Conservation (phyloP, 208 protist species). For the Wallacemonas sp. region DNA sequence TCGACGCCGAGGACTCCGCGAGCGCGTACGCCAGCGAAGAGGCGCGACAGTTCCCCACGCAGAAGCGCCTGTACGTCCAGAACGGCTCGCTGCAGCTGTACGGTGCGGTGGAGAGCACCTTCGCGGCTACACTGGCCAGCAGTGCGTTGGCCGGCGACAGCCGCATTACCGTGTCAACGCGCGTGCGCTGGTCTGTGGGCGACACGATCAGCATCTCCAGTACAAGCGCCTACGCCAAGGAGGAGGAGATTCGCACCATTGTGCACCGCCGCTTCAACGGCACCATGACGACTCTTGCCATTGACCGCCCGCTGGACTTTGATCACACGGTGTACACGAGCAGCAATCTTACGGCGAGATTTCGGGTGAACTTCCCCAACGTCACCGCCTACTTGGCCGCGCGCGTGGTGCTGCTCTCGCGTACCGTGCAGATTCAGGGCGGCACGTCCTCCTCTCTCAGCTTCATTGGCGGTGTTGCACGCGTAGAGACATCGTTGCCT, state of each 20-base stretch:
- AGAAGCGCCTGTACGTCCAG: conserved; percentile 33
- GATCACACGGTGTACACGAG: conserved; percentile 27
- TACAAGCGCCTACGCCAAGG: conserved; percentile 22
- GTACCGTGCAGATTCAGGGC: conserved; percentile 61
- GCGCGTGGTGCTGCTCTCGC: conserved; percentile 50
- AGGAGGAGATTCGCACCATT: conserved; percentile 47
- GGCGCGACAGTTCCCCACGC: conserved; percentile 21
- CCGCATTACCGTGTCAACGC: conserved; percentile 26
- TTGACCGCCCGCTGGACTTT: conserved; percentile 36
- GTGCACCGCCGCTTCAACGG: conserved; percentile 17
- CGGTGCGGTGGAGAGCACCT: conserved; percentile 16
- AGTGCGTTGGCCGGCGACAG: conserved; percentile 24
- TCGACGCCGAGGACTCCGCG: conserved; percentile 19
- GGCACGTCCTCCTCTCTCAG: conserved; percentile 30
- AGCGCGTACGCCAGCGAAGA: conserved; percentile 18
- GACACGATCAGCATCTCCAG: conserved; percentile 50
- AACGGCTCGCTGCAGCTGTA: conserved; percentile 45
- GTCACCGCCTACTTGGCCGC: conserved; percentile 5
- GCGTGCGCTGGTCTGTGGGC: conserved; percentile 53
- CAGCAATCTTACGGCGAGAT: neutral
- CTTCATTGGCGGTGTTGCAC: conserved; percentile 25
- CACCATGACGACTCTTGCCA: conserved; percentile 25
- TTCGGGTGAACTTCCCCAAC: neutral
- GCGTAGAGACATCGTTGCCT: conserved; percentile 1
- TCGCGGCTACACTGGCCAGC: conserved; percentile 11